phyloP scores from a whole-genome alignment of 768 basidiomycete species.

The Macrolepiota albuminosa region DNA sequence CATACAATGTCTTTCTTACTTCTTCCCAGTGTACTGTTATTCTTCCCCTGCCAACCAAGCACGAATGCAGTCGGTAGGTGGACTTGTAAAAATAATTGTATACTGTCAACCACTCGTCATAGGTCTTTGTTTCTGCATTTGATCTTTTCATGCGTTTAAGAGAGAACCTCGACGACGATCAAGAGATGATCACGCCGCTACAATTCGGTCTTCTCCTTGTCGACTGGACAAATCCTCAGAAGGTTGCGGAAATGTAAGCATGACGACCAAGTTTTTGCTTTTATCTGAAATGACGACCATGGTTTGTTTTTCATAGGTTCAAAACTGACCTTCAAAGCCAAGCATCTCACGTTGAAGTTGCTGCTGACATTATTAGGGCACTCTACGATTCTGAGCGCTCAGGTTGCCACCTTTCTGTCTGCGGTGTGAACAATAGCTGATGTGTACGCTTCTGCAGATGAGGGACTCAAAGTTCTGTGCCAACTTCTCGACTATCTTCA shows the following conservation, averaged over 20 bases:
- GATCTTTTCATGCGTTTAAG: constrained; percentile 53
- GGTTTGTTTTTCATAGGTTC: background rate
- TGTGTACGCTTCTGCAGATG: constrained; percentile 32
- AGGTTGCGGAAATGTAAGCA: constrained; percentile 45
- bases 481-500: constrained; percentile 61
- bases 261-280: background rate
- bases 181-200: constrained; percentile 66
- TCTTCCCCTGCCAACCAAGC: constrained; percentile 76
- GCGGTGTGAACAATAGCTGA: background rate
- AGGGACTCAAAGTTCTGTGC: constrained; percentile 58
- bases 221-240: constrained; percentile 87
- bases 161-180: constrained; percentile 63
- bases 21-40: constrained; percentile 93
- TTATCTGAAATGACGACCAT: background rate
- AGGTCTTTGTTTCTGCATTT: constrained; percentile 74
- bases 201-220: constrained; percentile 77
- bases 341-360: constrained; percentile 52
- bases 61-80: constrained; percentile 46
- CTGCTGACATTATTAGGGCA: constrained; percentile 46
- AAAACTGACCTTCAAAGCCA: constrained; percentile 15
- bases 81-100: background rate
- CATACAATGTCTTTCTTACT: constrained; percentile 90
- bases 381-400: constrained; percentile 44
- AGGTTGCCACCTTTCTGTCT: constrained; percentile 23
- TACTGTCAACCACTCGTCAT: background rate